These are phyloP conservation scores for Heliophila coronopifolia DNA, from an alignment of 441 rosid species.

Conservation along the genomic window DNA sequence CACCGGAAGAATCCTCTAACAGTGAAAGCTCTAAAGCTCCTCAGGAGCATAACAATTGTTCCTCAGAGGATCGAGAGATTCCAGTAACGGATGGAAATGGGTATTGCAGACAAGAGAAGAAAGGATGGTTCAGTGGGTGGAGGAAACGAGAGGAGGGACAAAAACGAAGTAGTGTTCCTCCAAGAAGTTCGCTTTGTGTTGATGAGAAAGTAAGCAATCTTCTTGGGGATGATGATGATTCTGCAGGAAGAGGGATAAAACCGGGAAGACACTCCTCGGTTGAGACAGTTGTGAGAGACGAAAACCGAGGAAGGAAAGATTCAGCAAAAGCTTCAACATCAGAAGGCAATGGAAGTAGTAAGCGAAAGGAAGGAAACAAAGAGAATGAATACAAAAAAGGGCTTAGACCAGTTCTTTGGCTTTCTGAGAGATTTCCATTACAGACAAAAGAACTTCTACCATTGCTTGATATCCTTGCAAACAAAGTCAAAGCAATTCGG, in stretches of 20 bases:
- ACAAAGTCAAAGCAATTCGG: slow-evolving; percentile 96
- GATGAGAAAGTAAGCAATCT: slow-evolving; percentile 90
- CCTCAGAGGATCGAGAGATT: slow-evolving; percentile 63
- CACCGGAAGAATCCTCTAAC: slow-evolving; percentile 42
- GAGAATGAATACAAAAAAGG: slow-evolving; percentile 96
- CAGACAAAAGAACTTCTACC: slow-evolving; percentile 94
- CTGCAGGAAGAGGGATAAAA: slow-evolving; percentile 41
- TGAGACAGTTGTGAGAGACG: slow-evolving; percentile 59
- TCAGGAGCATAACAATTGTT: slow-evolving; percentile 44
- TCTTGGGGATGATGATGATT: slow-evolving; percentile 50
- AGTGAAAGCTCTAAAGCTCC: slow-evolving; percentile 45
- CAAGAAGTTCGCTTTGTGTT: slow-evolving; percentile 76
- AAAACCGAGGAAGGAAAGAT: slow-evolving; percentile 49
- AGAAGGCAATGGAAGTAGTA: slow-evolving; percentile 39
- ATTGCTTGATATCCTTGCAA: slow-evolving; percentile 92
- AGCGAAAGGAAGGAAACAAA: slow-evolving; percentile 58
- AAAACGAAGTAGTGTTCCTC: slow-evolving; percentile 49
- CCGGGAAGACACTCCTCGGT: slow-evolving; percentile 81
- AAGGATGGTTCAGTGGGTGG: slow-evolving; percentile 99
- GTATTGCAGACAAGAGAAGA: slow-evolving; percentile 76
- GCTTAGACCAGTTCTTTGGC: slow-evolving; percentile 91
- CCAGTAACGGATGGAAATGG: slow-evolving; percentile 46
- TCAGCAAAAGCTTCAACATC: slow-evolving; percentile 34
- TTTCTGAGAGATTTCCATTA: slow-evolving; percentile 75
- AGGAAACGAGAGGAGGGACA: slow-evolving; percentile 73